phyloP scores from a whole-genome alignment of 345 rosid species.

The Syzygium aqueum region DNA sequence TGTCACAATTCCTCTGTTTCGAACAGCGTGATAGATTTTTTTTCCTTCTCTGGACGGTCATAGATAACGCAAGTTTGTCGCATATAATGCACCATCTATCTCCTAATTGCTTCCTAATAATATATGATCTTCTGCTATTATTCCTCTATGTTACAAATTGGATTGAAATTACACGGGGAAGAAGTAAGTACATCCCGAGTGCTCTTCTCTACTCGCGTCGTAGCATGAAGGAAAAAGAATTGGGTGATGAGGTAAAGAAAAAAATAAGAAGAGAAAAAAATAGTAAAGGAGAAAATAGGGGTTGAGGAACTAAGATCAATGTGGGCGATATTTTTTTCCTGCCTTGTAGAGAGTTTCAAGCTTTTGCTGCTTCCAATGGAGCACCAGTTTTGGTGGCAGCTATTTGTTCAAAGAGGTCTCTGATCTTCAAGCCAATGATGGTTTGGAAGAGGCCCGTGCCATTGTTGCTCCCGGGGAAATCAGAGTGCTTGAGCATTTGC shows the following conservation, averaged over 20 bases:
- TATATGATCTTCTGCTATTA: not conserved
- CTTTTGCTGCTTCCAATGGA: conserved; percentile 58
- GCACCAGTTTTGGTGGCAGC: conserved; percentile 37
- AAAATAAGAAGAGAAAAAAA: not conserved
- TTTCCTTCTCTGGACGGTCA: not conserved
- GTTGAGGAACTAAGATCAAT: not conserved
- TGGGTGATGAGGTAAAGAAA: not conserved
- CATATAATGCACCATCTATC: not conserved
- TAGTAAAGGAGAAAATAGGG: not conserved
- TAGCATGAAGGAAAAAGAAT: not conserved
- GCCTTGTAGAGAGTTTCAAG: conserved; percentile 10
- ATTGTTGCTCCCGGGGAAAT: conserved; percentile 97
- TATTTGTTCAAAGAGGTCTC: conserved; percentile 88
- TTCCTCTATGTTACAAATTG: conserved; percentile 6
- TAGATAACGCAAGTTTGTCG: not conserved
- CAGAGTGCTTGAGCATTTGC: conserved; percentile 90
- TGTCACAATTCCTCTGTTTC: not conserved
- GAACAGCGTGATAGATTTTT: not conserved
- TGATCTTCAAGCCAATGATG: conserved; percentile 81
- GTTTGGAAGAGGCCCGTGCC: conserved; percentile 98
- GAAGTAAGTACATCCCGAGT: not conserved
- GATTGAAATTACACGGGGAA: not conserved
- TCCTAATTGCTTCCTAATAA: not conserved
- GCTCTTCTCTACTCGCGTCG: not conserved
- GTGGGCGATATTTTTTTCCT: not conserved